These are phyloP conservation scores for Claviceps lovelessii DNA, from an alignment of 2,329 filamentous ascomycete species.

Conservation along the genomic window DNA sequence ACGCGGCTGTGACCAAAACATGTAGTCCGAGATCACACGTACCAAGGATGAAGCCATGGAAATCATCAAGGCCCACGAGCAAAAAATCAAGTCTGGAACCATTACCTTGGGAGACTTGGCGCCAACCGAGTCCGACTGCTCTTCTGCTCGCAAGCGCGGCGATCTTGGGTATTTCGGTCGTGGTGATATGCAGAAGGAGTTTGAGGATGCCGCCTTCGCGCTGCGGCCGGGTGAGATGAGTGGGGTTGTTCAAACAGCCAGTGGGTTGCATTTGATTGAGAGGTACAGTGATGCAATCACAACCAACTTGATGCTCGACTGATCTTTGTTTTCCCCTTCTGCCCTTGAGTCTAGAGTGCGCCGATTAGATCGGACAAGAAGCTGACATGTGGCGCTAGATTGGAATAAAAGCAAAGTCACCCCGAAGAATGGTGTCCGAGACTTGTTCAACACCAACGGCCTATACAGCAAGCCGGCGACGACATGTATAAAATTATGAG, in stretches of 20 bases:
- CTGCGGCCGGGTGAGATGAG: constrained; percentile 79
- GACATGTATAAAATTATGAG: not conserved
- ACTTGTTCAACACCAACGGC: not conserved
- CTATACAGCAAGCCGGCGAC: not conserved
- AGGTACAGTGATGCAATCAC: constrained; percentile 39
- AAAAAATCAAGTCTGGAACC: constrained; percentile 57
- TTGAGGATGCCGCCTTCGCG: constrained; percentile 90
- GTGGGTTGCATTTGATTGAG: constrained; percentile 89
- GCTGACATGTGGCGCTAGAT: not conserved
- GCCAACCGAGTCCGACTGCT: constrained; percentile 83
- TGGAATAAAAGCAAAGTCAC: not conserved
- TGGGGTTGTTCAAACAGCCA: constrained; percentile 77
- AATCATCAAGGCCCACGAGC: constrained; percentile 63
- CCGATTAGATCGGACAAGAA: not conserved
- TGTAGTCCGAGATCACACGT: constrained; percentile 63
- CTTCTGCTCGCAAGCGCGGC: constrained; percentile 82
- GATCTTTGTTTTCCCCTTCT: not conserved
- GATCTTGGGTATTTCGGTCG: constrained; percentile 90
- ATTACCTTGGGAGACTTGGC: constrained; percentile 69
- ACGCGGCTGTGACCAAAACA: not conserved
- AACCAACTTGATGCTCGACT: not conserved
- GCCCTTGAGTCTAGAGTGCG: not conserved
- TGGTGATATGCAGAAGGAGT: constrained; percentile 97
- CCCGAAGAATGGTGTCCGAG: not conserved
- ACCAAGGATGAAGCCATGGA: constrained; percentile 71